phyloP scores from a whole-genome alignment of 139 green algal genomes.

The Chlorella vulgaris region DNA sequence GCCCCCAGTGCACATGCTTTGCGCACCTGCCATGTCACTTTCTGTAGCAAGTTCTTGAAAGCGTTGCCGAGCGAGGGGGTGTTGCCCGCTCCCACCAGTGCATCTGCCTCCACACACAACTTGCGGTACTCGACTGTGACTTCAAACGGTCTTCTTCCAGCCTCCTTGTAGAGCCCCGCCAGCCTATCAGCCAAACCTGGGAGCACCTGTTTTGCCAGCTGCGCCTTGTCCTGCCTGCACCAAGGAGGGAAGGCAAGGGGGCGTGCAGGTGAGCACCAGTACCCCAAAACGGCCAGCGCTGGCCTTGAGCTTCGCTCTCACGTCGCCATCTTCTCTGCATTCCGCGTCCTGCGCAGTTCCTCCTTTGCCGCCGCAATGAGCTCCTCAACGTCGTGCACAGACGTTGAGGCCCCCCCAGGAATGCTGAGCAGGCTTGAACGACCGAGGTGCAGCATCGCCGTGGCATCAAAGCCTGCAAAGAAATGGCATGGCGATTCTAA shows the following conservation, averaged over 20 bases:
- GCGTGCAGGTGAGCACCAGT: not conserved
- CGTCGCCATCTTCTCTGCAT: not conserved
- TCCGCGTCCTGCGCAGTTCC: not conserved
- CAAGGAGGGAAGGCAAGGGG: no score
- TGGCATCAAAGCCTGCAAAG: conserved; percentile 4
- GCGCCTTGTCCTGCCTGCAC: conserved; percentile 1
- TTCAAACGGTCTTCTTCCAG: conserved; percentile 6
- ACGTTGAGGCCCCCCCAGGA: not conserved
- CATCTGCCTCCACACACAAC: conserved; percentile 67
- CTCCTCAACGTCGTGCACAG: conserved; percentile 1
- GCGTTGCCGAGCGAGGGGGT: conserved; percentile 68
- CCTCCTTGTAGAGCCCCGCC: not conserved
- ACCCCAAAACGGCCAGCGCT: not conserved
- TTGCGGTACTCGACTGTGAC: conserved; percentile 72
- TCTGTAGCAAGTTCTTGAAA: conserved; percentile 47
- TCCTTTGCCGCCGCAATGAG: not conserved
- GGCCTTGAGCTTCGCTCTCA: not conserved
- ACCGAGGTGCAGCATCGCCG: conserved; percentile 15
- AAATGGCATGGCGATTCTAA: not conserved
- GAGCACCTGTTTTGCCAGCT: not conserved
- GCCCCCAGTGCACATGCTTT: not conserved
- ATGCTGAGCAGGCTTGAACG: not conserved
- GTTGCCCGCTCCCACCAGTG: conserved; percentile 61
- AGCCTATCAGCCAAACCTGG: conserved; percentile 2
- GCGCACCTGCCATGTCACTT: conserved; percentile 11